Evolutionary conservation across 2,329 filamentous ascomycete species (phyloP).

Genomic region (Colletotrichum chrysophilum): DNA sequence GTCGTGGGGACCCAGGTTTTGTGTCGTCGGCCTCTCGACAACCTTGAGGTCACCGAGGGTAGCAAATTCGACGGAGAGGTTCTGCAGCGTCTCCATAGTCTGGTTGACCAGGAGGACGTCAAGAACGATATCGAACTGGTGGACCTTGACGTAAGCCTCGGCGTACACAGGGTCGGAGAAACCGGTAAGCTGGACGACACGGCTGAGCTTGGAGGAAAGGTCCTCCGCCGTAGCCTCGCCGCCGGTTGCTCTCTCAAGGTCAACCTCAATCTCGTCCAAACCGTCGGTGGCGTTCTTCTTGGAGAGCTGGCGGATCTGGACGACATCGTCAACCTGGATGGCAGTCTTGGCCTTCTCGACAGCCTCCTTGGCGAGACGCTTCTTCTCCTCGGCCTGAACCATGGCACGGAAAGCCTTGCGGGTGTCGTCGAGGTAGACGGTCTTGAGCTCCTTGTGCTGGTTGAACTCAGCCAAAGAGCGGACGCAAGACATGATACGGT

Average conservation of each 20-base stretch:
- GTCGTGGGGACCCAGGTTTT: constrained; percentile 93
- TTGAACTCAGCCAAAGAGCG: constrained; percentile 90
- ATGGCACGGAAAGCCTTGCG: constrained; percentile 95
- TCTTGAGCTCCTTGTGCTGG: constrained; percentile 88
- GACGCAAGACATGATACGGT: constrained; percentile 97
- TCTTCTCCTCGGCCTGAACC: constrained; percentile 97
- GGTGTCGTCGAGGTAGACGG: constrained; percentile 92
- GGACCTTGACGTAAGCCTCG: constrained; percentile 98
- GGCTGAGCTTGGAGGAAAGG: constrained; percentile 89
- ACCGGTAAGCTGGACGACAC: constrained; percentile 95
- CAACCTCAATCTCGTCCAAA: constrained; percentile 83
- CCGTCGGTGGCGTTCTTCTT: constrained; percentile 88
- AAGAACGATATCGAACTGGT: constrained; percentile 97
- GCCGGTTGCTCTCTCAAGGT: constrained; percentile 92
- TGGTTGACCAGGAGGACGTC: constrained; percentile 98
- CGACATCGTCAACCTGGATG: constrained; percentile 93
- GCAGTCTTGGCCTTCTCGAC: constrained; percentile 92
- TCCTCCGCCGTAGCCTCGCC: constrained; percentile 86
- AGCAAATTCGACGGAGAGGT: constrained; percentile 97
- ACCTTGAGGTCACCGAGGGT: constrained; percentile 97
- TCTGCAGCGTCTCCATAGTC: constrained; percentile 94
- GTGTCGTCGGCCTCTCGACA: constrained; percentile 93
- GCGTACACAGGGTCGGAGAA: constrained; percentile 98
- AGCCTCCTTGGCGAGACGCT: constrained; percentile 93
- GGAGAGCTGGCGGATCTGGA: constrained; percentile 88